Conservation (phyloP, 1,139 yeast genomes). For the Schizosaccharomyces versatilis region DNA sequence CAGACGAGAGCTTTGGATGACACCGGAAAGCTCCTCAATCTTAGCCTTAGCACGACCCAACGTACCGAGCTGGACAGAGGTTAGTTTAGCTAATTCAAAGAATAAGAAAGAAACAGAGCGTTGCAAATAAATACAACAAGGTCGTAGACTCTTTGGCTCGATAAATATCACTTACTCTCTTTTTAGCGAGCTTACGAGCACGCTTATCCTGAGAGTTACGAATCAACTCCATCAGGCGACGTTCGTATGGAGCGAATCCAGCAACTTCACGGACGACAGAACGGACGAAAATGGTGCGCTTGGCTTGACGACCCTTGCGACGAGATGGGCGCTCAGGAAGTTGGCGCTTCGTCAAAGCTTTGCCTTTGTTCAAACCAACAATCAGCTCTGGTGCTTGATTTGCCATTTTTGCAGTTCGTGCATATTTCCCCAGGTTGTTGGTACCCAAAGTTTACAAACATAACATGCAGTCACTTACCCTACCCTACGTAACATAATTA, state of each 20-base stretch:
- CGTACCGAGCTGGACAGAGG: slow-evolving; percentile 60
- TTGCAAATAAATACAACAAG: background rate
- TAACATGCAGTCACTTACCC: too few species aligned
- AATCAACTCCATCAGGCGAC: slow-evolving; percentile 97
- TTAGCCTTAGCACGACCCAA: slow-evolving; percentile 98
- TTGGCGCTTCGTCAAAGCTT: slow-evolving; percentile 83
- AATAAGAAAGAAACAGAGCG: background rate
- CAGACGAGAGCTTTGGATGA: slow-evolving; percentile 67
- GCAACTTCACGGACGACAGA: slow-evolving; percentile 89
- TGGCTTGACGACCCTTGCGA: slow-evolving; percentile 92
- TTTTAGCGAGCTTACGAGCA: slow-evolving; percentile 99
- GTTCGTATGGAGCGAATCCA: slow-evolving; percentile 98
- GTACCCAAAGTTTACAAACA: too few species aligned
- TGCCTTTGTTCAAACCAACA: slow-evolving; percentile 97
- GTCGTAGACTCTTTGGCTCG: slow-evolving; percentile 16
- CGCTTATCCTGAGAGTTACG: slow-evolving; percentile 99
- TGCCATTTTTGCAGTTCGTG: too few species aligned
- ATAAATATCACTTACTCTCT: slow-evolving; percentile 21
- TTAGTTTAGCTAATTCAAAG: background rate
- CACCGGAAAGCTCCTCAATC: slow-evolving; percentile 94
- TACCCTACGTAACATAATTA: too few species aligned
- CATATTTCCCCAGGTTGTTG: too few species aligned
- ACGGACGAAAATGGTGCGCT: slow-evolving; percentile 93
- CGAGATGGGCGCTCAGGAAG: slow-evolving; percentile 84
- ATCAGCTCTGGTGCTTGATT: slow-evolving; percentile 50